Evolutionary conservation across 2,329 filamentous ascomycete genomes (phyloP).

Genomic region (Arachnomyces sp.): DNA sequence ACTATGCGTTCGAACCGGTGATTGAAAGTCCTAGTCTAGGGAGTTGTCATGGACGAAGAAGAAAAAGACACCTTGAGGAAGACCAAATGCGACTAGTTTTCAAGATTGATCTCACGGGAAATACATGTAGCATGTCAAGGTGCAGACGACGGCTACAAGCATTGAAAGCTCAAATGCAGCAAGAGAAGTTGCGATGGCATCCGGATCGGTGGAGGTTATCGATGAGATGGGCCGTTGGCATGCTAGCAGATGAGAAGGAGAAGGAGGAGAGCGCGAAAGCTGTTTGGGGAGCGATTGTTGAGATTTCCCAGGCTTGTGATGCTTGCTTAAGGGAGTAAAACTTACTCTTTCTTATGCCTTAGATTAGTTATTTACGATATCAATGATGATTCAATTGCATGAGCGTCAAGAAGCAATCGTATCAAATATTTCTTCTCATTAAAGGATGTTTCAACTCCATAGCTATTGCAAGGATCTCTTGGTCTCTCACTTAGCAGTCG

Average conservation of each 20-base stretch:
- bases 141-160: not conserved
- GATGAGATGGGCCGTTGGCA: not conserved
- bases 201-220: constrained; percentile 5
- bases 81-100: constrained; percentile 5
- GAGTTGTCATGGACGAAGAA: not conserved
- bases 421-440: too few relatives aligned
- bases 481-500: too few relatives aligned
- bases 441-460: too few relatives aligned
- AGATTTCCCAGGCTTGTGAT: constrained; percentile 8
- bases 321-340: constrained; percentile 1
- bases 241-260: constrained; percentile 5
- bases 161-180: constrained; percentile 9
- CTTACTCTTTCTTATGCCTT: not conserved
- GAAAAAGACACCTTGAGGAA: not conserved
- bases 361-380: not conserved
- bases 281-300: constrained; percentile 10
- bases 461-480: too few relatives aligned
- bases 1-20: not conserved
- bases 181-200: constrained; percentile 14
- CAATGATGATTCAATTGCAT: too few relatives aligned
- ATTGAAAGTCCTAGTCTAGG: not conserved
- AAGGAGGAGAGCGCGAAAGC: constrained; percentile 10
- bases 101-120: constrained; percentile 5
- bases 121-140: not conserved
- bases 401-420: too few relatives aligned